phyloP scores from a whole-genome alignment of 768 basidiomycete species.

The Xanthoconium stramineum region DNA sequence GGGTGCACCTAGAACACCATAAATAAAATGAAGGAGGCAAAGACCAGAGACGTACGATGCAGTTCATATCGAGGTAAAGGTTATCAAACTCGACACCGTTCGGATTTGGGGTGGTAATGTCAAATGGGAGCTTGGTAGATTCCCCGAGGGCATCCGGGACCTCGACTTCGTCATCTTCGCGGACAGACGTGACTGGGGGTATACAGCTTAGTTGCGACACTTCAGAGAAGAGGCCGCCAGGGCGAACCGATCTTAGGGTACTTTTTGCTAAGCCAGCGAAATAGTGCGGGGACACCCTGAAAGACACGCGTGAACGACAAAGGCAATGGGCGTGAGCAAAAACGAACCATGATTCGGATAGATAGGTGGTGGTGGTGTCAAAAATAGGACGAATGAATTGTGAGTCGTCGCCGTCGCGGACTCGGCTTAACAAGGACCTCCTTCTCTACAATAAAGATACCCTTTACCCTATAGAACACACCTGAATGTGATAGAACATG shows the following conservation, averaged over 20 bases:
- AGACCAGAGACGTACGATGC: conserved; percentile 61
- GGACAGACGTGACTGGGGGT: conserved; percentile 63
- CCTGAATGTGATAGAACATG: no score
- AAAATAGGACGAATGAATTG: background rate
- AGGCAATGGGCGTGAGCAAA: background rate
- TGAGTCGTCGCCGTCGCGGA: conserved; percentile 5
- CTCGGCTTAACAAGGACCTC: no score
- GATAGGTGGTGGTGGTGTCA: background rate
- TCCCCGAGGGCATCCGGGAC: conserved; percentile 66
- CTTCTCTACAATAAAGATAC: no score
- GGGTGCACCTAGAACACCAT: conserved; percentile 73
- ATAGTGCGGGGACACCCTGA: conserved; percentile 96
- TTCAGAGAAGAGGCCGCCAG: background rate
- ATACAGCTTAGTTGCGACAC: background rate
- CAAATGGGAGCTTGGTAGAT: conserved; percentile 68
- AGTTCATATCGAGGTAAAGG: conserved; percentile 98
- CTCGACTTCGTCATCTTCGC: conserved; percentile 79
- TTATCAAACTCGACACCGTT: conserved; percentile 95
- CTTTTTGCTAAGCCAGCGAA: conserved; percentile 98
- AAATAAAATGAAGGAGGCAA: background rate
- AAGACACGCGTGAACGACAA: conserved; percentile 5
- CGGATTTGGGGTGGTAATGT: conserved; percentile 82
- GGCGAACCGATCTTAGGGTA: conserved; percentile 92
- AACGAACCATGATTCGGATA: conserved; percentile 20
- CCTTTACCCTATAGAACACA: no score